A percentile compares a stretch with the other conserved stretches of the same genome.
Evolutionary conservation across 139 green algal species (phyloP).

Genomic region (Picocystis salinarum): DNA sequence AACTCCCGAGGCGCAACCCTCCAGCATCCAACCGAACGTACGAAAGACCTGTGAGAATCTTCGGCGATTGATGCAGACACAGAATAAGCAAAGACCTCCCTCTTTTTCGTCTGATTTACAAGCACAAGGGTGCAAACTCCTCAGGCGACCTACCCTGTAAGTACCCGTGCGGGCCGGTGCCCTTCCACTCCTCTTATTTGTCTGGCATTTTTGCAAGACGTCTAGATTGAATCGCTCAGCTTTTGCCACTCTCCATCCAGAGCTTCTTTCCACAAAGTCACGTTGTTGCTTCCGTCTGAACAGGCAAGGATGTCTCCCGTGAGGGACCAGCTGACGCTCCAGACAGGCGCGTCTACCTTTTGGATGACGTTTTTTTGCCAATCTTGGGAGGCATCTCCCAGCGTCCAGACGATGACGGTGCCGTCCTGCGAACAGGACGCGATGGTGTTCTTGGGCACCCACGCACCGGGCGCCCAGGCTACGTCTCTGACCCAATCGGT

Average conservation of each 20-base stretch:
- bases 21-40: no score
- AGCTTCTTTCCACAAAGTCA: conserved; percentile 90
- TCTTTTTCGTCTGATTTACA: no score
- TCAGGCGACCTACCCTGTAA: no score
- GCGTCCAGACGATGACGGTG: conserved; percentile 65
- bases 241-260: conserved; percentile 80
- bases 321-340: conserved; percentile 76
- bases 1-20: no score
- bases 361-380: conserved; percentile 54
- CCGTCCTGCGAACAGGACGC: conserved; percentile 83
- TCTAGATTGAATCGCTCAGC: no score
- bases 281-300: conserved; percentile 37
- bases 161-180: no score
- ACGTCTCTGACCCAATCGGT: conserved; percentile 88
- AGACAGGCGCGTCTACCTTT: conserved; percentile 63
- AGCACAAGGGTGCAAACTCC: no score
- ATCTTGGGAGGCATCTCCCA: conserved; percentile 20
- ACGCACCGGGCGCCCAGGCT: conserved; percentile 80
- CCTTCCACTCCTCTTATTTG: no score
- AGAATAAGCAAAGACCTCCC: no score
- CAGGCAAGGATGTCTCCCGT: conserved; percentile 83
- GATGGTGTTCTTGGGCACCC: conserved; percentile 63
- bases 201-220: no score
- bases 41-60: no score
- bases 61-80: no score